Conservation (phyloP, 106 monocot species). For the Dactylorhiza incarnata region DNA sequence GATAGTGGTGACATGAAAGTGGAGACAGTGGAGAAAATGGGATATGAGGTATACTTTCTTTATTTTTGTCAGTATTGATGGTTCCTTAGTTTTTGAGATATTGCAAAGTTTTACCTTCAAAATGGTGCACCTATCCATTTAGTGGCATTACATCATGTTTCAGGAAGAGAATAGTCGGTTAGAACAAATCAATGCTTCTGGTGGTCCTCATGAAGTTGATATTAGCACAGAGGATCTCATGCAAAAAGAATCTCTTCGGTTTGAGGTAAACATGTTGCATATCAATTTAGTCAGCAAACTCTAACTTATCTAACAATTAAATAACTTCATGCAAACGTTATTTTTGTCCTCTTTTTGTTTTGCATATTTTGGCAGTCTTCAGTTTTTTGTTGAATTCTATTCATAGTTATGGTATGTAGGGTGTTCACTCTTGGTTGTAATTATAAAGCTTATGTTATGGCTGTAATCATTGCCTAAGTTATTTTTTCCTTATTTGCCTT, state of each 20-base stretch:
- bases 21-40: neutral
- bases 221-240: constrained; percentile 13
- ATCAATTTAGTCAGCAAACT: neutral
- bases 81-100: neutral
- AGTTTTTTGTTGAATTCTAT: neutral
- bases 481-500: neutral
- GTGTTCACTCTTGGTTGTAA: neutral
- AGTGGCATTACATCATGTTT: neutral
- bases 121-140: neutral
- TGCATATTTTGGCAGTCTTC: neutral
- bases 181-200: constrained; percentile 4
- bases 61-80: neutral
- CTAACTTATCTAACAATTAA: neutral
- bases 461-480: neutral
- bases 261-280: constrained; percentile 47
- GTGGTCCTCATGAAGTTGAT: constrained; percentile 6
- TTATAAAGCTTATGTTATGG: neutral
- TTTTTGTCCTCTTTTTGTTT: neutral
- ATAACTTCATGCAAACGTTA: neutral
- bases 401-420: neutral
- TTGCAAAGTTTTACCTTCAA: neutral
- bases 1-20: neutral
- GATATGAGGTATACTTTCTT: neutral
- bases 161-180: constrained; percentile 17
- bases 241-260: constrained; percentile 47